Conservation (phyloP, 768 basidiomycete genomes). For the Termitomyces sp. region DNA sequence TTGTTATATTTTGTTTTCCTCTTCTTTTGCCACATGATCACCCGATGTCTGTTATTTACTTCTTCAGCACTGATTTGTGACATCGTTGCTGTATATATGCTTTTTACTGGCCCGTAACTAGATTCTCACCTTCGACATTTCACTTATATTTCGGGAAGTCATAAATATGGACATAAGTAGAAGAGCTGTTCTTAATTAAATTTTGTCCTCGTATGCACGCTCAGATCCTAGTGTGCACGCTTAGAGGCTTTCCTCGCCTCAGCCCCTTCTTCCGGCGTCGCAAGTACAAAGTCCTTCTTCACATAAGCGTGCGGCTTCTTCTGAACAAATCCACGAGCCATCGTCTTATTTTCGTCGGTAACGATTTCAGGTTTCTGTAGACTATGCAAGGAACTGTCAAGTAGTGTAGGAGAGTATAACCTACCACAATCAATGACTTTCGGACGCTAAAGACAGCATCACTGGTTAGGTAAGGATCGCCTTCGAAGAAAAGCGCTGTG, state of each 20-base stretch:
- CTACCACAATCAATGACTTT: constrained; percentile 68
- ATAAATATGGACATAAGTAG: background rate
- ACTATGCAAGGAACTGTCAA: background rate
- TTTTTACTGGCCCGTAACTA: background rate
- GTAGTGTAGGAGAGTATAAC: constrained; percentile 18
- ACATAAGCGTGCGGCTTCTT: constrained; percentile 33
- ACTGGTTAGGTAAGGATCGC: constrained; percentile 58
- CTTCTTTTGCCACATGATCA: background rate
- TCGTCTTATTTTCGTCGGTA: constrained; percentile 47
- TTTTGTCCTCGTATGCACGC: background rate
- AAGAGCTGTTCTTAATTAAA: background rate
- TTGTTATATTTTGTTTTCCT: background rate
- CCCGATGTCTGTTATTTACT: background rate
- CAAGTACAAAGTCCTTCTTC: constrained; percentile 37
- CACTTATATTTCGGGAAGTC: background rate
- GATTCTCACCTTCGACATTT: background rate
- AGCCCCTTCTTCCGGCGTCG: constrained; percentile 32
- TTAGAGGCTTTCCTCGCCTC: constrained; percentile 23
- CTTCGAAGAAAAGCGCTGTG: constrained; percentile 73
- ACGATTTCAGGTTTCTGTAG: constrained; percentile 48
- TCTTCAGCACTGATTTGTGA: background rate
- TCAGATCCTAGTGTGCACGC: background rate
- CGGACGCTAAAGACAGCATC: constrained; percentile 85
- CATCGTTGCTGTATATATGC: background rate
- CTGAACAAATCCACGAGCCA: constrained; percentile 47